Evolutionary conservation across 2,329 filamentous ascomycete species (phyloP), one percentile per base, ranked within the genome.

Genomic region (Plectosphaerella sp.): DNA sequence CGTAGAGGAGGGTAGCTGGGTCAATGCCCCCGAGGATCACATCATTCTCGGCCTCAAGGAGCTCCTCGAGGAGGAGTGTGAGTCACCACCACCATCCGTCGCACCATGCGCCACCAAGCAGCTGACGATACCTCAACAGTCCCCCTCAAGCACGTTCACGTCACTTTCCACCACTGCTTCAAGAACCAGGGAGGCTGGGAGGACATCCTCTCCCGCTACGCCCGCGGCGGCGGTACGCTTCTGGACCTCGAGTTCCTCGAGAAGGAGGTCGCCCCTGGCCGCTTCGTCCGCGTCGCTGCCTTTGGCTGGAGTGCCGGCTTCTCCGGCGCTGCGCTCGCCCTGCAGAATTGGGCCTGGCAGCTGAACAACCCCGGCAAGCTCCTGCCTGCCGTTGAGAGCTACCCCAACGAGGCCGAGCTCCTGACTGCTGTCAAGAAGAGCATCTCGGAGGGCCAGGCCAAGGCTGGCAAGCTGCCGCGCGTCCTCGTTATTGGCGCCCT

Each of bases 211-310:
- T 78, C 84, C 52, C 81, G 92, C 52, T 97, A 91, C 69, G 80
- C 88, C 25, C 80, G 83, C 22, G 91, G 89, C 53, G 83, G 84
- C 51, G 89, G 90, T 59, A 86, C 82, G 1, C 82, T 97, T 14
- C 82, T 91, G 54, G 92, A 97, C 63, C 80, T 97, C 37, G 92
- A 96, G 67, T 97, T 96, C 67, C 77, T 97, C 37, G 81, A 83
- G 39, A 87, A 95, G 59, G 81, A 86, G 57, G 41, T 46, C 14
- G 35, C 47, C 5, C 78, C 74, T 28, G 88, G 88, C 37, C 77
- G 88, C 46, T 48, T 48, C 20, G 47, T 41, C 16, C 75, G 89
- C 55, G 85, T 92, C 1, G 86, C 86, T 9, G 84, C 85, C 1
- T 90, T 91, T 61, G 81, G 86, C 14, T 89, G 85, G 69, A 82